A percentile compares a stretch with the other conserved stretches of the same genome.
phyloP scores from a whole-genome alignment of 2,329 filamentous ascomycete genomes.

The Macroventuria anomochaeta region DNA sequence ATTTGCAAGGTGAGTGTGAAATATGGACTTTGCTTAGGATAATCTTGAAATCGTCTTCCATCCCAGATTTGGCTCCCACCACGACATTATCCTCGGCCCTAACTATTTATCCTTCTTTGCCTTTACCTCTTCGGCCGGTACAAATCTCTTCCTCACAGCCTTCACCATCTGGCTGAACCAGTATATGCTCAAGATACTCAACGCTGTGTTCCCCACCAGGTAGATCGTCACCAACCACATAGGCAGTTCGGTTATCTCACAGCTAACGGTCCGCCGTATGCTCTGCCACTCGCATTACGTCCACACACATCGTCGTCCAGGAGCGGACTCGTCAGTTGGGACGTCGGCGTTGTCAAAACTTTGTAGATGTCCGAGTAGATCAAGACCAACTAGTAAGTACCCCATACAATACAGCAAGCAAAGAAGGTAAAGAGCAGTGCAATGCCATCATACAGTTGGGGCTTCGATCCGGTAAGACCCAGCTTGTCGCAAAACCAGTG shows the following conservation, averaged over 20 bases:
- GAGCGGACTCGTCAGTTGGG: constrained; percentile 21
- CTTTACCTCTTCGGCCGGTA: constrained; percentile 42
- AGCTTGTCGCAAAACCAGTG: constrained; percentile 93
- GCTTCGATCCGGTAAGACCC: constrained; percentile 73
- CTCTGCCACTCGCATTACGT: constrained; percentile 49
- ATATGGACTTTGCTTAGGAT: too few relatives aligned
- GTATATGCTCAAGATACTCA: constrained; percentile 79
- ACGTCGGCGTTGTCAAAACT: constrained; percentile 41
- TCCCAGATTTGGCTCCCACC: neutral
- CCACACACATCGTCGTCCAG: constrained; percentile 53
- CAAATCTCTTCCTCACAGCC: constrained; percentile 79
- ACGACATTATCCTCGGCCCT: neutral
- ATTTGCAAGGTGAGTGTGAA: neutral
- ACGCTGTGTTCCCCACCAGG: constrained; percentile 71
- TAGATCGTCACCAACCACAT: constrained; percentile 73
- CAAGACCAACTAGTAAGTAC: constrained; percentile 70
- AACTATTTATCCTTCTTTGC: constrained; percentile 23
- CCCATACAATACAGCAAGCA: constrained; percentile 76
- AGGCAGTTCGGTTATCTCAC: constrained; percentile 57
- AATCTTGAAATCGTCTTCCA: too few relatives aligned
- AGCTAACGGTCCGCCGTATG: constrained; percentile 24
- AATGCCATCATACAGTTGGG: constrained; percentile 80
- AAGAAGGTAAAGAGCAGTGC: constrained; percentile 76
- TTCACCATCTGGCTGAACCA: constrained; percentile 88
- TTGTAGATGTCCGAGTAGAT: constrained; percentile 72